Percentiles rank a stretch among this genome's conserved stretches.
These are phyloP conservation scores for Pseudocercospora vitis DNA, from an alignment of 2,329 filamentous ascomycete species.

Conservation along the genomic window DNA sequence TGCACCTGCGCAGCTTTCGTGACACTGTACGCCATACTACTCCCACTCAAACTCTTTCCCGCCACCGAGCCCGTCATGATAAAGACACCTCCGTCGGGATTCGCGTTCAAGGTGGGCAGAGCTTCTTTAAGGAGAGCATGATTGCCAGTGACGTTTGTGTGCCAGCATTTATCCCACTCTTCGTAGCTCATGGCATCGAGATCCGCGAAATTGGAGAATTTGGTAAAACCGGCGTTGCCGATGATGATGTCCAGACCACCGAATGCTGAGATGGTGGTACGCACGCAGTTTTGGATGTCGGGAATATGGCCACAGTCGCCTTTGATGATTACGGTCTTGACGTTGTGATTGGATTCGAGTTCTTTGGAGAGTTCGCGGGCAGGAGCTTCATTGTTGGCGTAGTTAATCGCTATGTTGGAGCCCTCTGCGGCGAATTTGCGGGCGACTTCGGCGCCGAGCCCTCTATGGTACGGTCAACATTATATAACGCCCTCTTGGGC, in stretches of 20 bases:
- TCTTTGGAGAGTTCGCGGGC: constrained; percentile 60
- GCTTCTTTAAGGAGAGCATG: constrained; percentile 41
- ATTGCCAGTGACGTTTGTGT: constrained; percentile 57
- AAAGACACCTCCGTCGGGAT: constrained; percentile 63
- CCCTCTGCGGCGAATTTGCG: constrained; percentile 68
- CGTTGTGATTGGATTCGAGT: constrained; percentile 53
- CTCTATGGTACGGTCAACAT: constrained; percentile 50
- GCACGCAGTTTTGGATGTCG: constrained; percentile 61
- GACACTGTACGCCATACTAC: constrained; percentile 70
- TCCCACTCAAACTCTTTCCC: constrained; percentile 52
- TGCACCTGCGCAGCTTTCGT: constrained; percentile 74
- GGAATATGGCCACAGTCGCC: constrained; percentile 64
- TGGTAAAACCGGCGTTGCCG: constrained; percentile 71
- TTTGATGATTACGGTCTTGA: constrained; percentile 58
- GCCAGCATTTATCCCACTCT: constrained; percentile 67
- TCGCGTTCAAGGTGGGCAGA: constrained; percentile 59
- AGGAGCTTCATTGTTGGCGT: constrained; percentile 60
- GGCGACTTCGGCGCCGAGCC: constrained; percentile 68
- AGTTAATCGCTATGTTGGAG: constrained; percentile 72
- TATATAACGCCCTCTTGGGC: constrained; percentile 5
- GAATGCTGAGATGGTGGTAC: constrained; percentile 59
- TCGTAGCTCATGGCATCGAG: constrained; percentile 59
- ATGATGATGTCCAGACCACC: constrained; percentile 75
- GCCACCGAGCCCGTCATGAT: constrained; percentile 65
- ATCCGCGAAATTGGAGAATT: constrained; percentile 58